phyloP scores from a whole-genome alignment of 2,329 filamentous ascomycete genomes.

The Eutypa lata region DNA sequence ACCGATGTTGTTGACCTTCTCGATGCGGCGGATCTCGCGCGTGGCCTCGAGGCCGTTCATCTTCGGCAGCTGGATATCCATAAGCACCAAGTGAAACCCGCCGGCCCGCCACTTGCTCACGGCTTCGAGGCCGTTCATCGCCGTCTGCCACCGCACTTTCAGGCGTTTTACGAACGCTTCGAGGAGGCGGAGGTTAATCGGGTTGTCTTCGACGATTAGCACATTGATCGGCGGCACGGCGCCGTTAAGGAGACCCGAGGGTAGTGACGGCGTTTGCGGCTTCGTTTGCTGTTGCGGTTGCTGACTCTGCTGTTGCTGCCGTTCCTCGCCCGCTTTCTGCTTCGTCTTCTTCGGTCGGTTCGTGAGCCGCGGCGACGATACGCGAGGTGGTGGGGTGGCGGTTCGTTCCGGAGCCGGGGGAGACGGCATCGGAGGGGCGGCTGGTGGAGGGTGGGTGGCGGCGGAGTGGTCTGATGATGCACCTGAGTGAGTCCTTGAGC shows the following conservation, averaged over 20 bases:
- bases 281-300: conserved; percentile 29
- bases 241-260: conserved; percentile 69
- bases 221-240: conserved; percentile 95
- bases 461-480: conserved; percentile 50
- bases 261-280: conserved; percentile 38
- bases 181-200: conserved; percentile 90
- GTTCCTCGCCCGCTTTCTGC: conserved; percentile 36
- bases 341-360: conserved; percentile 50
- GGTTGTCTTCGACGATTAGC: conserved; percentile 96
- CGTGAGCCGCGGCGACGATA: conserved; percentile 47
- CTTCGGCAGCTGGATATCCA: conserved; percentile 97
- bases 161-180: conserved; percentile 95
- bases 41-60: conserved; percentile 96
- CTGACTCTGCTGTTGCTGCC: conserved; percentile 32
- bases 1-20: conserved; percentile 87
- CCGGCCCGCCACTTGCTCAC: conserved; percentile 90
- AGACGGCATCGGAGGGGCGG: conserved; percentile 49
- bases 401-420: conserved; percentile 53
- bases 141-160: conserved; percentile 96
- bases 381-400: conserved; percentile 49
- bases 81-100: conserved; percentile 92
- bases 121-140: conserved; percentile 90
- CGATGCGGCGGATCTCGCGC: conserved; percentile 85
- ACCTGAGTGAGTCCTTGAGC: conserved; percentile 57
- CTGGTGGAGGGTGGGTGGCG: conserved; percentile 39